A percentile compares a stretch with the other conserved stretches of the same genome.
Evolutionary conservation across 345 rosid genomes (phyloP).

Genomic region (Iberis pinnata): DNA sequence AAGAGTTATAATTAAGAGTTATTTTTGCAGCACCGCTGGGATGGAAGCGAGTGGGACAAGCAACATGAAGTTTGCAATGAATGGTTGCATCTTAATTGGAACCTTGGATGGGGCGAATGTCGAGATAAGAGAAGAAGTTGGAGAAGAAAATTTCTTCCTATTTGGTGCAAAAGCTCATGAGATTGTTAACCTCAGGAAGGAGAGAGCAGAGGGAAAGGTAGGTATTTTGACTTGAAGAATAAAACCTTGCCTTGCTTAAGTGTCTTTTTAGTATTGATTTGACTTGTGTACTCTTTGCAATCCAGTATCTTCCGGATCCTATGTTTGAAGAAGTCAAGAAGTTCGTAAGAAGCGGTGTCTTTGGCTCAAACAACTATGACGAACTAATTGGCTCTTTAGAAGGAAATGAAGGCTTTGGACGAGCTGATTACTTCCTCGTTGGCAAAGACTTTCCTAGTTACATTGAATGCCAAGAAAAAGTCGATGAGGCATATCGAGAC

Average conservation of each 20-base stretch:
- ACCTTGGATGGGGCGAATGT: conserved; percentile 87
- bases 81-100: conserved; percentile 71
- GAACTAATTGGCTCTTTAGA: conserved; percentile 69
- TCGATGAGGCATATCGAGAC: conserved; percentile 62
- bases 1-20: background rate
- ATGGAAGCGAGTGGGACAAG: conserved; percentile 97
- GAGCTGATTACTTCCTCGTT: conserved; percentile 76
- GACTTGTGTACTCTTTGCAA: background rate
- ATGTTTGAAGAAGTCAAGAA: conserved; percentile 69
- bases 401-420: conserved; percentile 78
- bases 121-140: conserved; percentile 75
- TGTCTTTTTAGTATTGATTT: background rate
- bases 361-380: conserved; percentile 52
- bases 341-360: conserved; percentile 54
- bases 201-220: conserved; percentile 73
- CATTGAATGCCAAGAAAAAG: conserved; percentile 68
- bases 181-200: conserved; percentile 60
- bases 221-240: background rate
- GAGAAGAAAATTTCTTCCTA: conserved; percentile 76
- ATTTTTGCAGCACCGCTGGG: conserved; percentile 61
- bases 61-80: conserved; percentile 91
- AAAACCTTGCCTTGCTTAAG: background rate
- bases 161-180: conserved; percentile 73
- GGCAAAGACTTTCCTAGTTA: conserved; percentile 87
- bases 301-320: conserved; percentile 65